phyloP scores from a whole-genome alignment of 306 rosid genomes.

The Lithocarpus polystachyus region DNA sequence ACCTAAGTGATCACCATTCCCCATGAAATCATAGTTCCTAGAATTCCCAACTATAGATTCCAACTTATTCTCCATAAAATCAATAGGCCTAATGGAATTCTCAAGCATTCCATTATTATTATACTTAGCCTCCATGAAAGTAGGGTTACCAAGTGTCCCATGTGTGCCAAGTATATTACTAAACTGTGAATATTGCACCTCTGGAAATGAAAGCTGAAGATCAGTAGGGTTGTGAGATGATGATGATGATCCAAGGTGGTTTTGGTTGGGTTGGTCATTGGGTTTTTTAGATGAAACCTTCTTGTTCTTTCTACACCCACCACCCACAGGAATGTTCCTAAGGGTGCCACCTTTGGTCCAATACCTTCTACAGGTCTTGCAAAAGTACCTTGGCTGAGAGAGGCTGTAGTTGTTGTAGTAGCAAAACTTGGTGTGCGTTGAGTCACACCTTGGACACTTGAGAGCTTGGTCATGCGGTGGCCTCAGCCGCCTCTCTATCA shows the following conservation, averaged over 20 bases:
- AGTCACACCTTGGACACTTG: slow-evolving; percentile 93
- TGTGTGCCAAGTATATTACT: slow-evolving; percentile 44
- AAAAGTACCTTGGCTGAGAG: slow-evolving; percentile 92
- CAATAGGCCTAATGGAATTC: slow-evolving; percentile 50
- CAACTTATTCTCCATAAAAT: slow-evolving; percentile 76
- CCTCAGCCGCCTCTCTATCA: slow-evolving; percentile 69
- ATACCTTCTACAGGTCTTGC: slow-evolving; percentile 94
- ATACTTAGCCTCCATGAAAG: slow-evolving; percentile 26
- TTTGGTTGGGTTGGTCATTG: slow-evolving; percentile 40
- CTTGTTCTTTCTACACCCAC: slow-evolving; percentile 92
- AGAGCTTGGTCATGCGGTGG: slow-evolving; percentile 82
- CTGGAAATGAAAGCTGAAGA: slow-evolving; percentile 71
- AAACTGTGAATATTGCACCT: slow-evolving; percentile 63
- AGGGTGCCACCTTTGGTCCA: slow-evolving; percentile 99
- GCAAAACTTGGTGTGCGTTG: slow-evolving; percentile 94
- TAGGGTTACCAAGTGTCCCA: slow-evolving; percentile 49
- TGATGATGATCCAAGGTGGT: slow-evolving; percentile 30
- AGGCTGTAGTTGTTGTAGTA: slow-evolving; percentile 99
- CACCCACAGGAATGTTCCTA: slow-evolving; percentile 94
- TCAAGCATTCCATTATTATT: slow-evolving; percentile 32
- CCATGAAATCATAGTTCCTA: slow-evolving; percentile 56
- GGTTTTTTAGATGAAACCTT: slow-evolving; percentile 68
- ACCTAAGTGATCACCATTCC: slow-evolving; percentile 37
- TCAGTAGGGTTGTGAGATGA: slow-evolving; percentile 54
- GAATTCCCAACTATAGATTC: slow-evolving; percentile 47